phyloP scores from a whole-genome alignment of 2,329 filamentous ascomycete species.

The Xylariaceae sp. region DNA sequence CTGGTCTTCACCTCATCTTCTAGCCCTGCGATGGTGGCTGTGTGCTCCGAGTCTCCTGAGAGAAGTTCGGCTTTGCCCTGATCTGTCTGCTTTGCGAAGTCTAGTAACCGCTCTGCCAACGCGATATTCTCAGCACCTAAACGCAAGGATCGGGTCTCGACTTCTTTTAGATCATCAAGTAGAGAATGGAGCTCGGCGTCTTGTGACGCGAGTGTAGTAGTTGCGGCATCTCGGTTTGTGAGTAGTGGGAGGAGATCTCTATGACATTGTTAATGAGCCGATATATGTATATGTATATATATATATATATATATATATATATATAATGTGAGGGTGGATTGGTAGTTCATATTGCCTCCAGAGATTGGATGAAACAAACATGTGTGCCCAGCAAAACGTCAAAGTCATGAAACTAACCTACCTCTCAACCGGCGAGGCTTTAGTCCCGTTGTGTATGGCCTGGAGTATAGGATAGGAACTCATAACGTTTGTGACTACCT shows the following conservation, averaged over 20 bases:
- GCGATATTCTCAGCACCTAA: constrained; percentile 56
- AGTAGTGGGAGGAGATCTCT: constrained; percentile 65
- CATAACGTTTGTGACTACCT: constrained; percentile 62
- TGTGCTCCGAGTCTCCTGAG: constrained; percentile 47
- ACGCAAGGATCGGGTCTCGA: constrained; percentile 54
- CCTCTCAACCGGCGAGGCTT: constrained; percentile 63
- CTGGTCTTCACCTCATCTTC: constrained; percentile 57
- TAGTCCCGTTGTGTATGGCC: constrained; percentile 64
- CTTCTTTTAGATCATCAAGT: constrained; percentile 47
- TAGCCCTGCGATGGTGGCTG: constrained; percentile 51
- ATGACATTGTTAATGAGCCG: constrained; percentile 13
- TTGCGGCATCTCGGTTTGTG: constrained; percentile 60
- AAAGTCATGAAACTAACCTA: constrained; percentile 33
- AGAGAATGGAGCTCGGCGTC: constrained; percentile 47
- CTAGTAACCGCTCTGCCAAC: constrained; percentile 57
- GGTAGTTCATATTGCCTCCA: not conserved
- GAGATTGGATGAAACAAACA: not conserved
- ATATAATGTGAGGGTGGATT: not conserved
- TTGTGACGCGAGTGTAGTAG: constrained; percentile 57
- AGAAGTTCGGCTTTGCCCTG: constrained; percentile 45
- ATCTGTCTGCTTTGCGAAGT: constrained; percentile 53
- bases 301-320: too few relatives aligned
- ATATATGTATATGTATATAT: not conserved
- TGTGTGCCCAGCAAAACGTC: not conserved
- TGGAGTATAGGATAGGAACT: constrained; percentile 71